Percentiles rank a stretch among this genome's conserved stretches.
phyloP scores from a whole-genome alignment of 2,329 filamentous ascomycete species.

The Pleochaeta shiraiana region DNA sequence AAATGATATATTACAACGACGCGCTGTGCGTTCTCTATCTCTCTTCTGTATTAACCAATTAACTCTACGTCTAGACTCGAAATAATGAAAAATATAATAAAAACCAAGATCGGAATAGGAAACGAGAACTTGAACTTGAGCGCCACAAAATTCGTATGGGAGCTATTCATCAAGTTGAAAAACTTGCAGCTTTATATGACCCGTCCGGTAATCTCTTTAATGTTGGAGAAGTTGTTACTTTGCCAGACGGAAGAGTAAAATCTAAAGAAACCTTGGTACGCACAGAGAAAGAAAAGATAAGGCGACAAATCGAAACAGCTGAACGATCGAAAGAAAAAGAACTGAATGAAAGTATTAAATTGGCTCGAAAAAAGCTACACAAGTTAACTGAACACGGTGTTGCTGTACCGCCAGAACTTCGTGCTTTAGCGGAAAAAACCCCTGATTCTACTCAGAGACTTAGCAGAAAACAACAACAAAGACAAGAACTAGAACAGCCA shows the following conservation, averaged over 20 bases:
- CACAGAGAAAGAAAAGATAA: slow-evolving; percentile 5
- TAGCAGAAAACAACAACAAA: slow-evolving; percentile 11
- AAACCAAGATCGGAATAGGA: slow-evolving; percentile 18
- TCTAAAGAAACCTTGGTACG: slow-evolving; percentile 10
- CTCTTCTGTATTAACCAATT: too few relatives aligned
- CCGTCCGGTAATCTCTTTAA: slow-evolving; percentile 17
- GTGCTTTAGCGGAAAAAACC: background rate
- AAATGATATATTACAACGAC: background rate
- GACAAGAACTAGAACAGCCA: slow-evolving; percentile 9
- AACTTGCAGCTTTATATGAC: slow-evolving; percentile 17
- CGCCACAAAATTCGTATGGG: slow-evolving; percentile 15
- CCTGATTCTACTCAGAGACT: slow-evolving; percentile 6
- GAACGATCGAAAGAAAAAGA: slow-evolving; percentile 7
- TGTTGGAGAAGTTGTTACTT: slow-evolving; percentile 14
- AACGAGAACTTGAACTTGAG: slow-evolving; percentile 17
- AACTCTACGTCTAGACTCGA: background rate
- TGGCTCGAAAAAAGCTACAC: slow-evolving; percentile 3
- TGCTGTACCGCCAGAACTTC: background rate
- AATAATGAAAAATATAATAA: slow-evolving; percentile 17
- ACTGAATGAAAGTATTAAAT: slow-evolving; percentile 7
- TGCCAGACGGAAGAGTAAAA: slow-evolving; percentile 16
- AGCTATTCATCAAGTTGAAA: slow-evolving; percentile 16
- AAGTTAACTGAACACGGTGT: background rate
- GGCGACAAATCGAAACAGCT: background rate
- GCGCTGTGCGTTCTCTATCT: too few relatives aligned